phyloP scores from a whole-genome alignment of 78 protist genomes.

The Anaeramoeba flamelloides region DNA sequence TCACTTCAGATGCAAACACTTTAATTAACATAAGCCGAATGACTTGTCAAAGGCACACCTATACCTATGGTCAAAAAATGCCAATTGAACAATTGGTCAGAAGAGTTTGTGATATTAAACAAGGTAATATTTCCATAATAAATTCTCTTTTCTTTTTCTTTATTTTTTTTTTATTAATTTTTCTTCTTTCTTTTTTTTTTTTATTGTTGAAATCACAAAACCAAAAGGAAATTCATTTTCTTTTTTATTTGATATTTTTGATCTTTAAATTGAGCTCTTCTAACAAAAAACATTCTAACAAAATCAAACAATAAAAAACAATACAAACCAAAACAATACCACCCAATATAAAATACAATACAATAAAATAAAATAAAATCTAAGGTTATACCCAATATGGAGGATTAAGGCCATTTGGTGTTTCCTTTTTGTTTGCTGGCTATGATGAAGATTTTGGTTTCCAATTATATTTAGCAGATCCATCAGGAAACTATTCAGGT shows the following conservation, averaged over 20 bases:
- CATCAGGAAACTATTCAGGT: conserved; percentile 93
- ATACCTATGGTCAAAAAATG: conserved; percentile 24
- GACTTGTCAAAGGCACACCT: conserved; percentile 58
- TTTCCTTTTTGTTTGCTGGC: conserved; percentile 89
- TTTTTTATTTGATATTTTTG: too few species aligned
- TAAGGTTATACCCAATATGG: background rate
- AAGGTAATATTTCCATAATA: conserved; percentile 65
- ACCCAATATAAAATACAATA: too few species aligned
- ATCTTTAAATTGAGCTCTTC: too few species aligned
- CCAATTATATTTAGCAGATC: conserved; percentile 68
- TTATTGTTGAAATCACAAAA: background rate
- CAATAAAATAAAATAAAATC: too few species aligned
- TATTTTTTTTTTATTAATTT: background rate
- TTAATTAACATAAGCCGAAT: conserved; percentile 71
- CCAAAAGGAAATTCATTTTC: too few species aligned
- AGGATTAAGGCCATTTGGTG: conserved; percentile 98
- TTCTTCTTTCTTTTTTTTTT: too few species aligned
- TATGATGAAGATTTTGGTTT: conserved; percentile 76
- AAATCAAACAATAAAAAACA: too few species aligned
- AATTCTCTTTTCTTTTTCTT: background rate
- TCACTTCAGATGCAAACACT: conserved; percentile 95
- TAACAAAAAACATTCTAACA: too few species aligned
- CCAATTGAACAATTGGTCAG: conserved; percentile 85
- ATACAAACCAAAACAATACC: too few species aligned
- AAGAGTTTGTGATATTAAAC: conserved; percentile 81